Evolutionary conservation across 2,329 filamentous ascomycete species (phyloP), one percentile per base, ranked within the genome.

Genomic region (Sporothrix inflata): DNA sequence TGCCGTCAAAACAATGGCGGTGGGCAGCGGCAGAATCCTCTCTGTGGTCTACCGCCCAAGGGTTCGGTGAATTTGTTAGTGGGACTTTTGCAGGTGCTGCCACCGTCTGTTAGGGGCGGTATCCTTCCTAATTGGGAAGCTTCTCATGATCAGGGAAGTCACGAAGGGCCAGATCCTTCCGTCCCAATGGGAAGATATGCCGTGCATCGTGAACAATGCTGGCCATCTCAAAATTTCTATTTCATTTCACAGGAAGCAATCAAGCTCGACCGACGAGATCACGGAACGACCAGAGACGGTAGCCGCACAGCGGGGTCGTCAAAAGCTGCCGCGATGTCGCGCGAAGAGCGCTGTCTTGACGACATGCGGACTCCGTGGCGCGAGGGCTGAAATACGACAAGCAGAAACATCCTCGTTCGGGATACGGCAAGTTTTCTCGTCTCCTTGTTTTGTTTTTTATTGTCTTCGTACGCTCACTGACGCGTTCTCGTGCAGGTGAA

Each of bases 1-100:
- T 51, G 47, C 38, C 11, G 21, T 42, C 11, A 61, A 74, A 45
- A 61, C 66, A 45, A 60, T 72, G 67, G 73, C 72, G 73, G 73
- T 73, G 71, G 30, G 30, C 2, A 3, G 30, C 34, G 73, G 73
- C 73, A 74, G 70, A 73, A 74, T 70, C n/a, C 27, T 5, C 42
- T 47, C 49, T 40, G n/a, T 16, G 34, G 11, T 34, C 57, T 24
- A 42, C 42, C 9, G 57, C n/a, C n/a, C 47, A 53, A 11, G 49
- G 30, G 30, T 30, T 19, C 2, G 66, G 49, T 42, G 66, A n/a
- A 7, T 57, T 30, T 40, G 66, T 42, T 38, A 69, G 49, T 53
- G 24, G 57, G 2, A 21, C 30, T 12, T 30, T n/a, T 34, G 55
- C 30, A 71, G 69, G 47, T 38, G 45, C 38, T 16, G 51, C 63